These are phyloP conservation scores for Boletus vermiculosoides DNA, from an alignment of 768 basidiomycete species.

Conservation along the genomic window DNA sequence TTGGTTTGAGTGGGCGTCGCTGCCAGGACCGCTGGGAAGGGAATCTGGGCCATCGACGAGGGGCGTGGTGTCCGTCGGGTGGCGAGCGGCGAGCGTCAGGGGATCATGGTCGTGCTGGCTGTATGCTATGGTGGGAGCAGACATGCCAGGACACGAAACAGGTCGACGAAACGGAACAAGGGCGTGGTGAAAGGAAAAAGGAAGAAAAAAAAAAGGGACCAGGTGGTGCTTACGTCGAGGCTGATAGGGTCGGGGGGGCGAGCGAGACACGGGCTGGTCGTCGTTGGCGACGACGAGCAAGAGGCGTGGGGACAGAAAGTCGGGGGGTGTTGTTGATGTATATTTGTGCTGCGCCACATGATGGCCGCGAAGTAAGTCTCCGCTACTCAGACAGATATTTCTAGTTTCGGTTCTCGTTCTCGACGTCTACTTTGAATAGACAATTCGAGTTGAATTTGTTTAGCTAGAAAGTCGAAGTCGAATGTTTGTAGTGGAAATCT, in stretches of 20 bases:
- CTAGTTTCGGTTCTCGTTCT: neutral
- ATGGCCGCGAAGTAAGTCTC: neutral
- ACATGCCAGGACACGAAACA: conserved; percentile 36
- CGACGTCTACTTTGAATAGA: neutral
- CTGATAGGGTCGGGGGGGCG: conserved; percentile 29
- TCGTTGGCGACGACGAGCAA: conserved; percentile 34
- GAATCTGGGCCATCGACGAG: conserved; percentile 47
- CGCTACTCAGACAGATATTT: neutral
- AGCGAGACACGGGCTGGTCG: conserved; percentile 20
- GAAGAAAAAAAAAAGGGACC: conserved; percentile 22
- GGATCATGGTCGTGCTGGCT: conserved; percentile 40
- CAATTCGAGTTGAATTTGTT: neutral
- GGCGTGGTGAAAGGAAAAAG: neutral
- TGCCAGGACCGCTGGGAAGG: conserved; percentile 19
- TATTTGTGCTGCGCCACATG: conserved; percentile 27
- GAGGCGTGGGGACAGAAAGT: conserved; percentile 29
- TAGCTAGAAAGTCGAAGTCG: conserved; percentile 2
- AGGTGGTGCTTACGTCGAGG: neutral
- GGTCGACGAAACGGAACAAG: neutral
- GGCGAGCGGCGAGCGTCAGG: conserved; percentile 17
- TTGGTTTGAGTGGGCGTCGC: conserved; percentile 4
- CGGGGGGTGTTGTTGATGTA: conserved; percentile 19
- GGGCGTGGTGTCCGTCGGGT: conserved; percentile 44
- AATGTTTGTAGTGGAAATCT: conserved; percentile 15
- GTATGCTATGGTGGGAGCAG: conserved; percentile 37